Conservation (phyloP, 2,329 filamentous ascomycete species). For the Pseudopyrenochaeta lycopersici region DNA sequence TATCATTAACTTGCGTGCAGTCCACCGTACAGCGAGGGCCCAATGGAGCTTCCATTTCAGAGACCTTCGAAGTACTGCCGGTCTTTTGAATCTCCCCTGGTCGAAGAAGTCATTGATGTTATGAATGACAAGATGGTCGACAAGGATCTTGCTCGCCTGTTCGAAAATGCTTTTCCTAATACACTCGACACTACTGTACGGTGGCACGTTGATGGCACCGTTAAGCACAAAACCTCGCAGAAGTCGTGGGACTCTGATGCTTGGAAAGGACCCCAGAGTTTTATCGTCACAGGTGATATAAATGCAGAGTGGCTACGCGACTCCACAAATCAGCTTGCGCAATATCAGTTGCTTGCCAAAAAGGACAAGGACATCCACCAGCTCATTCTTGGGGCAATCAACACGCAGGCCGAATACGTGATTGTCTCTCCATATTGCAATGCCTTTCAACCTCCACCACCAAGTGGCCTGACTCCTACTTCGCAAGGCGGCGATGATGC, state of each 20-base stretch:
- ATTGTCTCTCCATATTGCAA: slow-evolving; percentile 97
- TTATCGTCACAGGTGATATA: slow-evolving; percentile 93
- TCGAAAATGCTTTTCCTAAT: slow-evolving; percentile 95
- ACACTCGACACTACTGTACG: slow-evolving; percentile 89
- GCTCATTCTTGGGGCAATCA: slow-evolving; percentile 90
- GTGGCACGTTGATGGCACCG: slow-evolving; percentile 77
- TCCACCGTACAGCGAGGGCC: slow-evolving; percentile 80
- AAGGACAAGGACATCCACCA: slow-evolving; percentile 80
- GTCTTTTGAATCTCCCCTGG: slow-evolving; percentile 85
- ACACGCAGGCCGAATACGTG: slow-evolving; percentile 94
- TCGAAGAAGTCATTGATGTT: slow-evolving; percentile 87
- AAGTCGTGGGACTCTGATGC: slow-evolving; percentile 55
- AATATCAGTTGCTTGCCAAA: slow-evolving; percentile 85
- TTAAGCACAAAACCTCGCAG: slow-evolving; percentile 50
- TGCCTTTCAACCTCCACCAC: slow-evolving; percentile 93
- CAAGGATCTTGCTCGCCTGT: slow-evolving; percentile 87
- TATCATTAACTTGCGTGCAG: slow-evolving; percentile 54
- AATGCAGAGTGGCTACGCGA: slow-evolving; percentile 93
- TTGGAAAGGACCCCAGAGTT: slow-evolving; percentile 88
- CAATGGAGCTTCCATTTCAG: slow-evolving; percentile 83
- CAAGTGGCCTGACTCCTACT: slow-evolving; percentile 75
- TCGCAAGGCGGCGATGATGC: slow-evolving; percentile 82
- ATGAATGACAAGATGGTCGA: slow-evolving; percentile 82
- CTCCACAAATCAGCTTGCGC: slow-evolving; percentile 90
- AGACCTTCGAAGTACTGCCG: slow-evolving; percentile 82